Evolutionary conservation across 2,329 filamentous ascomycete genomes (phyloP), one percentile per base, ranked within the genome.

Genomic region (Xylaria sp.): DNA sequence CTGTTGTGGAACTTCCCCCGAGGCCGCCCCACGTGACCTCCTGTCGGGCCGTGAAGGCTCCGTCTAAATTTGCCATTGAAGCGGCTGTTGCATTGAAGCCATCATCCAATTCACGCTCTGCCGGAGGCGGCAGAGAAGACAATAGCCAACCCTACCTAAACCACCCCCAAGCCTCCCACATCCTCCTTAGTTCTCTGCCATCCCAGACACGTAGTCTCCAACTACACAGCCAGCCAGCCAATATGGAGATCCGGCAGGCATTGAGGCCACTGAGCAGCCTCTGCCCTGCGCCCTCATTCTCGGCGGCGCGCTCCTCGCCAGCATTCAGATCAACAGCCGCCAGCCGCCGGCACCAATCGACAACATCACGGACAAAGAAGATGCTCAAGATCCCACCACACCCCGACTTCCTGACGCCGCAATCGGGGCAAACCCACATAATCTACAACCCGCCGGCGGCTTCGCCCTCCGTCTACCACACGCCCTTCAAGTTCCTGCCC

Each of bases 401-500:
- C 81, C 81, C 85, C 46, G 88, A 88, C 73, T 91, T 91, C 79
- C 80, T 88, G 49, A 72, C 75, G 46, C 60, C 75, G 52, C 33
- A 68, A 51, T 70, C 82, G 7, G 69, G 72, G 39, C 43, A 67
- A 12, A 71, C 79, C 71, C 80, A 83, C 67, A 85, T 89, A 76
- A 83, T 89, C 77, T 88, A 86, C 82, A 88, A 88, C 80, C 87
- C 86, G 49, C 86, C 87, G 31, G 80, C 86, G 18, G 83, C 86
- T 10, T 82, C 83, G 65, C 81, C 86, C 2, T 86, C 87, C n/a
- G 88, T 89, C 66, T 84, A 84, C 75, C 86, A 91, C 81, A 91
- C 89, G n/a, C 89, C 89, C 66, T 86, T 89, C 80, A 86, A 89
- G 77, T 91, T 91, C 80, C 85, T 91, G 36, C 89, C 89, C 63